Percentiles rank a stretch among this genome's conserved stretches.
Conservation (phyloP, 257 asterid species). For the Thymus quinquecostatus region DNA sequence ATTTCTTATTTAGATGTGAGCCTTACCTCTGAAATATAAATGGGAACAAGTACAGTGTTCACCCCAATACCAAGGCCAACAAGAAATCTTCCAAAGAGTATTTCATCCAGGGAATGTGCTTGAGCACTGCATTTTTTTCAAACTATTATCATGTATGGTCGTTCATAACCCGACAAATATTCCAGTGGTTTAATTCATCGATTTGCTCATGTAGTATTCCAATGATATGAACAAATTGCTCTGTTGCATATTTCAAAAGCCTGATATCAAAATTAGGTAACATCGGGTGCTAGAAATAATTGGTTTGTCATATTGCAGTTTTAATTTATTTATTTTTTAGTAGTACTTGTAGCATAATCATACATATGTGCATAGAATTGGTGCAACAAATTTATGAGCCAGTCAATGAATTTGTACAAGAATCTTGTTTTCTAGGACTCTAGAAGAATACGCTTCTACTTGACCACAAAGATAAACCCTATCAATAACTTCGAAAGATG, state of each 20-base stretch:
- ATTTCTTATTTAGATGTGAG: slow-evolving; percentile 7
- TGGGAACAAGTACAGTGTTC: slow-evolving; percentile 87
- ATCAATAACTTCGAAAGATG: not conserved
- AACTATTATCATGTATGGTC: slow-evolving; percentile 21
- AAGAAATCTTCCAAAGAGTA: slow-evolving; percentile 79
- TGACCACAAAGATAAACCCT: not conserved
- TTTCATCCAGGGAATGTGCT: slow-evolving; percentile 78
- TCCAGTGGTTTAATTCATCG: not conserved
- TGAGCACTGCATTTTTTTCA: slow-evolving; percentile 68
- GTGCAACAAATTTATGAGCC: slow-evolving; percentile 4
- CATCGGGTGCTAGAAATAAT: not conserved
- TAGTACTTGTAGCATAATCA: slow-evolving; percentile 14
- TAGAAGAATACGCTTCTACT: not conserved
- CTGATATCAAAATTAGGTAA: not conserved
- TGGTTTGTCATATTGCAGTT: not conserved
- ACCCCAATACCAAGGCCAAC: slow-evolving; percentile 95
- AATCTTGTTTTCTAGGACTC: no score
- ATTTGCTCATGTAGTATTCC: slow-evolving; percentile 4
- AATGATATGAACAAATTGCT: slow-evolving; percentile 5
- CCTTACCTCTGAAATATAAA: slow-evolving; percentile 86
- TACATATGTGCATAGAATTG: not conserved
- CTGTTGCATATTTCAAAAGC: slow-evolving; percentile 13
- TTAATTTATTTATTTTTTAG: not conserved
- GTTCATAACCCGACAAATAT: slow-evolving; percentile 8
- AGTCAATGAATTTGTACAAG: not conserved